Conservation (phyloP, 2,329 filamentous ascomycete genomes). For the Botrytis tulipae region DNA sequence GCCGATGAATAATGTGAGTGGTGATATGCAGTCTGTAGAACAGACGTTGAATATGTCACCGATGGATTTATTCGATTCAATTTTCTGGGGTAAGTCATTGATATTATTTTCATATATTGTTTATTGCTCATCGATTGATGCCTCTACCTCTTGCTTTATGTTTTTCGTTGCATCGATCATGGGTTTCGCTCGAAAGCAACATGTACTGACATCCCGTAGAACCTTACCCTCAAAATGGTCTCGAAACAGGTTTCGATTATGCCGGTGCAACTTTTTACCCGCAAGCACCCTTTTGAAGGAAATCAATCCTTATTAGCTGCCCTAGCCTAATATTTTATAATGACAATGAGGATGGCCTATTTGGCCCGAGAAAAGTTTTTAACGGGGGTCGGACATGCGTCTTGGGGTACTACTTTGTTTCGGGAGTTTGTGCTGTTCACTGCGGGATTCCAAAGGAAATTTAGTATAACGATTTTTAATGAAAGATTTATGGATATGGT, state of each 20-base stretch:
- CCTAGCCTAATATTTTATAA: not conserved
- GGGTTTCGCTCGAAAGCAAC: not conserved
- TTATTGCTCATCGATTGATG: not conserved
- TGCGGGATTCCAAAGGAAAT: not conserved
- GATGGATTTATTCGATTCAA: slow-evolving; percentile 67
- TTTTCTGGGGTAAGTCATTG: slow-evolving; percentile 59
- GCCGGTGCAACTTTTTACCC: slow-evolving; percentile 14
- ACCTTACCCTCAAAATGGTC: slow-evolving; percentile 16
- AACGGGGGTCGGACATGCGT: not conserved
- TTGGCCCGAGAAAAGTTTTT: not conserved
- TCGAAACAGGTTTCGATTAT: slow-evolving; percentile 19
- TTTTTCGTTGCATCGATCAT: not conserved
- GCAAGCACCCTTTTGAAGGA: not conserved
- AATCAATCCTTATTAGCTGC: not conserved
- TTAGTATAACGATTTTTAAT: not conserved
- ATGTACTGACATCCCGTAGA: slow-evolving; percentile 3
- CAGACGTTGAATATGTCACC: slow-evolving; percentile 61
- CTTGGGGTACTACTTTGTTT: not conserved
- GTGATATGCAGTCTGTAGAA: slow-evolving; percentile 50
- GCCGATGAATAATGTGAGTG: slow-evolving; percentile 37
- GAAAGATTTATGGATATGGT: not conserved
- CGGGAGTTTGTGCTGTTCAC: not conserved
- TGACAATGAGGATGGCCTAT: not conserved
- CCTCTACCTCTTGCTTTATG: not conserved
- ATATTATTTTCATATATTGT: not conserved